Evolutionary conservation across 148 eudicot species (phyloP).

Genomic region (Mesembryanthemum crystallinum): DNA sequence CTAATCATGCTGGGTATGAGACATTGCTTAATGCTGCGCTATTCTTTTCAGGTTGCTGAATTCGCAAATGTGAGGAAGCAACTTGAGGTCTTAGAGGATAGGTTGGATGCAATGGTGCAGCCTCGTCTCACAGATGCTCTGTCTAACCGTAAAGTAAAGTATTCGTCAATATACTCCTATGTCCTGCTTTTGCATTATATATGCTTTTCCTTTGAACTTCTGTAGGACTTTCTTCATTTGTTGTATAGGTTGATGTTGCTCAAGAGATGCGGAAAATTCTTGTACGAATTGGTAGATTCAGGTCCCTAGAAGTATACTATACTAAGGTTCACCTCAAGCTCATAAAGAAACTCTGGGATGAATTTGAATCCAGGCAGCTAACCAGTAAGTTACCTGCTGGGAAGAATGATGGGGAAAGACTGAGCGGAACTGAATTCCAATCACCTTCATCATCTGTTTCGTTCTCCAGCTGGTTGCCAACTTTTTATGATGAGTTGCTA

Average conservation of each 20-base stretch:
- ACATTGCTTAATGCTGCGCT: conserved; percentile 1
- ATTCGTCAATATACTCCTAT: not conserved
- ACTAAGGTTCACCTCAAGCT: conserved; percentile 80
- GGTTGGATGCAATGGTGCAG: conserved; percentile 98
- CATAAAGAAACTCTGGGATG: conserved; percentile 85
- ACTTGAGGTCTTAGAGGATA: conserved; percentile 95
- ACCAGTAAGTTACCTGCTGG: conserved; percentile 55
- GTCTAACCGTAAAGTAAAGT: conserved; percentile 63
- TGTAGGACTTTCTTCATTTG: conserved; percentile 7
- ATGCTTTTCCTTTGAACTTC: not conserved
- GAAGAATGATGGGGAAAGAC: conserved; percentile 53
- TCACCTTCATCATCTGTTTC: conserved; percentile 45
- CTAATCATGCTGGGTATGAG: not conserved
- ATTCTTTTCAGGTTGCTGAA: conserved; percentile 83
- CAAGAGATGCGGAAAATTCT: conserved; percentile 89
- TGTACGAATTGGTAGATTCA: conserved; percentile 82
- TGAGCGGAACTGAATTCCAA: conserved; percentile 44
- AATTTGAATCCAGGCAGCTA: conserved; percentile 68
- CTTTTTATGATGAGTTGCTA: conserved; percentile 84
- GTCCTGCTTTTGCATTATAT: not conserved
- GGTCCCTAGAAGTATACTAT: conserved; percentile 80
- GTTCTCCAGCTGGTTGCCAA: conserved; percentile 82
- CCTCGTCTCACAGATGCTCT: conserved; percentile 93
- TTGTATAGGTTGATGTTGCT: conserved; percentile 70
- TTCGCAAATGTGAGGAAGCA: conserved; percentile 96